Evolutionary conservation across 2,329 filamentous ascomycete species (phyloP).

Genomic region (Chaetomium sp.): DNA sequence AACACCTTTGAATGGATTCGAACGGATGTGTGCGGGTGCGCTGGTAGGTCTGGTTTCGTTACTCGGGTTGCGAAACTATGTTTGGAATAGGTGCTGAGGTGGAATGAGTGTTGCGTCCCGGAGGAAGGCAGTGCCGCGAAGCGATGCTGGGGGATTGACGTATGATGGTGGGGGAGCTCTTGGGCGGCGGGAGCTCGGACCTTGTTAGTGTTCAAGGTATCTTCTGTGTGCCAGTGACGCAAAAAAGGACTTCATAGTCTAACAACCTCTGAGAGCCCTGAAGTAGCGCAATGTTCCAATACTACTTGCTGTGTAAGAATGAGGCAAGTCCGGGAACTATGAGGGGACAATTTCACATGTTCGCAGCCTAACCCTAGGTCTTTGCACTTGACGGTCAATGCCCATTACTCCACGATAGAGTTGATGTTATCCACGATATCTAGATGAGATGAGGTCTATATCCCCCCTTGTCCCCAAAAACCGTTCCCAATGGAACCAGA

Average conservation of each 20-base stretch:
- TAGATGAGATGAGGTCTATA: slow-evolving; percentile 16
- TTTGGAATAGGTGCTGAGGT: not conserved
- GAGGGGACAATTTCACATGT: too few relatives aligned
- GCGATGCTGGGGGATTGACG: slow-evolving; percentile 12
- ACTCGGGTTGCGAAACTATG: not conserved
- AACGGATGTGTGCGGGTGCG: too few relatives aligned
- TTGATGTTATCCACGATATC: slow-evolving; percentile 6
- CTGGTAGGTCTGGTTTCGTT: too few relatives aligned
- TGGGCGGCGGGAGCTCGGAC: not conserved
- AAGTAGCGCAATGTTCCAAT: too few relatives aligned
- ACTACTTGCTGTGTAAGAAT: too few relatives aligned
- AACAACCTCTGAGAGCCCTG: not conserved
- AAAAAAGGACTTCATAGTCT: not conserved
- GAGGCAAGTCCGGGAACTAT: too few relatives aligned
- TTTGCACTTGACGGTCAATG: not conserved
- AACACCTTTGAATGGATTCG: too few relatives aligned
- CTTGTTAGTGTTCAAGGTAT: not conserved
- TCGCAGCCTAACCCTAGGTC: too few relatives aligned
- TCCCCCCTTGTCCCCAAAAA: not conserved
- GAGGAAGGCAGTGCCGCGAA: not conserved
- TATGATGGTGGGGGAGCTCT: slow-evolving; percentile 13
- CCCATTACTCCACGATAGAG: not conserved
- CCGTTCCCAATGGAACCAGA: slow-evolving; percentile 1
- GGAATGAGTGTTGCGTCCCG: not conserved
- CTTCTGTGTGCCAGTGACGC: not conserved